Evolutionary conservation across 2,329 filamentous ascomycete genomes (phyloP).

Genomic region (Botrytis hyacinthi): DNA sequence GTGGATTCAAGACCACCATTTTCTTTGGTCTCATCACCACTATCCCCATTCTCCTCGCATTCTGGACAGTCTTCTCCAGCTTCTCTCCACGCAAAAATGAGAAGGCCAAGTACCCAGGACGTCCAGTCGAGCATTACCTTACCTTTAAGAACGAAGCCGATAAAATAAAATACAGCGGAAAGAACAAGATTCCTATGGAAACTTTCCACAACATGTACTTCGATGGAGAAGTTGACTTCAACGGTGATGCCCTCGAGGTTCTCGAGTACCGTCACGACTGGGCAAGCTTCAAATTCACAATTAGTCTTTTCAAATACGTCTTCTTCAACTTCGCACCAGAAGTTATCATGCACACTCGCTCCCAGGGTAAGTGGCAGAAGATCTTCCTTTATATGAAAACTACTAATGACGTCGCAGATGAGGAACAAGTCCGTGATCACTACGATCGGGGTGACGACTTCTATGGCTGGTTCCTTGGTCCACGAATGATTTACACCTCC

Average conservation of each 20-base stretch:
- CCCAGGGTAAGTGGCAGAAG: constrained; percentile 60
- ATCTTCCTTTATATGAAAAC: neutral
- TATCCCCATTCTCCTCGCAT: constrained; percentile 74
- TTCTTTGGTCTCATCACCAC: constrained; percentile 80
- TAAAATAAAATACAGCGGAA: constrained; percentile 67
- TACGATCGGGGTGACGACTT: constrained; percentile 98
- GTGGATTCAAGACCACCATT: constrained; percentile 81
- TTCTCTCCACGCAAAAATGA: constrained; percentile 89
- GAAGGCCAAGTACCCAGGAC: constrained; percentile 82
- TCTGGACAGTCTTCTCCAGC: constrained; percentile 78
- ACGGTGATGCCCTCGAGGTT: constrained; percentile 83
- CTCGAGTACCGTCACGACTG: constrained; percentile 96
- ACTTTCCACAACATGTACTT: constrained; percentile 99
- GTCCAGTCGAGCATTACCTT: constrained; percentile 86
- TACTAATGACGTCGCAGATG: constrained; percentile 58
- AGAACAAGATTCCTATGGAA: constrained; percentile 82
- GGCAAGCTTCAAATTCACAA: constrained; percentile 90
- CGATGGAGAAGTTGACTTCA: constrained; percentile 90
- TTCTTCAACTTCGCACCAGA: constrained; percentile 85
- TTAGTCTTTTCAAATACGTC: constrained; percentile 83
- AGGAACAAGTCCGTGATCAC: constrained; percentile 96
- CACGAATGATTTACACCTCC: constrained; percentile 98
- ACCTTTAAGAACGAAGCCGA: constrained; percentile 67
- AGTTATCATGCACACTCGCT: constrained; percentile 86
- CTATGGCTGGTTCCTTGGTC: constrained; percentile 97